Conservation (phyloP, 2,329 filamentous ascomycete species). For the Fusarium decemcellulare region DNA sequence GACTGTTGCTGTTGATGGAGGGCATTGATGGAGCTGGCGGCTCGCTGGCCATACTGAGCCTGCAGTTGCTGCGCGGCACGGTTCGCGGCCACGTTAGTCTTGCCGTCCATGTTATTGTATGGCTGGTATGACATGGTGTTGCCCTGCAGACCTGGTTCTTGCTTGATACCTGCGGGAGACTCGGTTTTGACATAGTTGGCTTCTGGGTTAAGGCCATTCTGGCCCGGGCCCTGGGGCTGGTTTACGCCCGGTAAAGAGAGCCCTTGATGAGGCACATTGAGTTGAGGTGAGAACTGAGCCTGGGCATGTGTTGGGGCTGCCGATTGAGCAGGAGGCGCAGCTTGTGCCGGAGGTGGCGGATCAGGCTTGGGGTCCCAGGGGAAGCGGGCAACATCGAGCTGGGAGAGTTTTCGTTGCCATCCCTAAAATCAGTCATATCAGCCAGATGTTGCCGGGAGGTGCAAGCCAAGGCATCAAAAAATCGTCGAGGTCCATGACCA, state of each 20-base stretch:
- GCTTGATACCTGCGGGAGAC: constrained; percentile 59
- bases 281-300: constrained; percentile 50
- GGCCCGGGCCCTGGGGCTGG: constrained; percentile 34
- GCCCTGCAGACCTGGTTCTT: constrained; percentile 58
- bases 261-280: constrained; percentile 39
- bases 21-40: constrained; percentile 76
- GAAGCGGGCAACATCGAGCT: constrained; percentile 87
- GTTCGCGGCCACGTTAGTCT: constrained; percentile 62
- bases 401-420: constrained; percentile 94
- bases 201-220: constrained; percentile 61
- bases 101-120: constrained; percentile 52
- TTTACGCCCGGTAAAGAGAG: constrained; percentile 50
- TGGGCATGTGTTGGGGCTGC: constrained; percentile 47
- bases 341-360: constrained; percentile 57
- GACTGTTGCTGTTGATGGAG: constrained; percentile 61
- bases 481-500: neutral
- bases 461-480: neutral
- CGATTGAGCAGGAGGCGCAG: constrained; percentile 47
- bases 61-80: constrained; percentile 71
- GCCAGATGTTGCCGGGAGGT: constrained; percentile 19
- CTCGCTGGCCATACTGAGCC: constrained; percentile 72
- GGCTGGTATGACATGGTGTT: constrained; percentile 51
- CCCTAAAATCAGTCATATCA: constrained; percentile 68
- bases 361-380: constrained; percentile 95
- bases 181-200: constrained; percentile 63